A percentile compares a stretch with the other conserved stretches of the same genome.
phyloP scores from a whole-genome alignment of 2,329 filamentous ascomycete species.

The Tolypocladium guangdongense region DNA sequence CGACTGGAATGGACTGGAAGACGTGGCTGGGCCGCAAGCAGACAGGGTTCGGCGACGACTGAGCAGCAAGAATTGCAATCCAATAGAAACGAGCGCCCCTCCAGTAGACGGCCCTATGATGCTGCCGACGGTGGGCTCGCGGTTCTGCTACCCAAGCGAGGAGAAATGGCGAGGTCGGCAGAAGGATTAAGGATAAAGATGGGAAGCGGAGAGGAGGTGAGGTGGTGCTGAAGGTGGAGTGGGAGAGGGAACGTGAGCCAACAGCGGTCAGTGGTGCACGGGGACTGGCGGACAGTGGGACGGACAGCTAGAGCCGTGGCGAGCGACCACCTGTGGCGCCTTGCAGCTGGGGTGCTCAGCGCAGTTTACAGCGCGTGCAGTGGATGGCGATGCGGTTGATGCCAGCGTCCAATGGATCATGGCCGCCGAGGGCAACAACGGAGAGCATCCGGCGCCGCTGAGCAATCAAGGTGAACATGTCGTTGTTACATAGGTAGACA shows the following conservation, averaged over 20 bases:
- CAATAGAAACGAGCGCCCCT: background rate
- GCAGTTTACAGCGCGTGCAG: no score
- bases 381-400: no score
- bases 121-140: background rate
- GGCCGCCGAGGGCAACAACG: no score
- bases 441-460: no score
- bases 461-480: no score
- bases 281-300: background rate
- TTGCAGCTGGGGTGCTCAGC: no score
- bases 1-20: conserved; percentile 7
- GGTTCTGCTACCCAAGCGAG: background rate
- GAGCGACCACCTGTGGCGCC: background rate
- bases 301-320: background rate
- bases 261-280: background rate
- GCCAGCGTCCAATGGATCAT: no score
- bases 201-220: conserved; percentile 1
- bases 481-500: no score
- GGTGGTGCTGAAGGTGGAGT: background rate
- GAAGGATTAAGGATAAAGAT: background rate
- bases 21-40: conserved; percentile 6
- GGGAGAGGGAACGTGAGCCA: conserved; percentile 1
- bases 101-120: background rate
- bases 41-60: background rate
- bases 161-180: background rate
- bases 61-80: background rate